Percentiles rank a stretch among this genome's conserved stretches.
These are phyloP conservation scores for Astrothelium subdiscretum DNA, from an alignment of 495 filamentous ascomycete genomes.

Conservation along the genomic window DNA sequence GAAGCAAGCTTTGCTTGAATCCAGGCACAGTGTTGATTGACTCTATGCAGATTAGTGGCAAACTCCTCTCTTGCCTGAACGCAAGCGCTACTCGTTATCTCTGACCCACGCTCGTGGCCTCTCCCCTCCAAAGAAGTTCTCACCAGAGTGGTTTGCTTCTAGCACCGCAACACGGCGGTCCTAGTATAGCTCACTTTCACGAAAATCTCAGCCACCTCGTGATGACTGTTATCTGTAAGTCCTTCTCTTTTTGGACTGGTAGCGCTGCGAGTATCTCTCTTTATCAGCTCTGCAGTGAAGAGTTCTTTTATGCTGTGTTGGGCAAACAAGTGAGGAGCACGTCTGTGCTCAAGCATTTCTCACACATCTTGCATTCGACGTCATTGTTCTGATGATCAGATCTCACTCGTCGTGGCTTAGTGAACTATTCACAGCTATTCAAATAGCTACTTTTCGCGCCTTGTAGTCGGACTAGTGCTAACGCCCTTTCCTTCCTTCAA, in stretches of 20 bases:
- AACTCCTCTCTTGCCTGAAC: not conserved
- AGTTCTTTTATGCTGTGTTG: not conserved
- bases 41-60: not conserved
- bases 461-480: not conserved
- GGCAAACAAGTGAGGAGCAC: not conserved
- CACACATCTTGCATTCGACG: not conserved
- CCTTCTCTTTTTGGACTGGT: not conserved
- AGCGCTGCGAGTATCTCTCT: not conserved
- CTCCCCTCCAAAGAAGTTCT: not conserved
- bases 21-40: not conserved
- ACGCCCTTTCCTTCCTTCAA: not conserved
- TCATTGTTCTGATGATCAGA: not conserved
- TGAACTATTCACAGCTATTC: not conserved
- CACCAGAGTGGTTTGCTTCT: not conserved
- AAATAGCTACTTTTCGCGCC: not conserved
- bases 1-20: not conserved
- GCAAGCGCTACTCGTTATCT: not conserved
- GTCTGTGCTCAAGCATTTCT: not conserved
- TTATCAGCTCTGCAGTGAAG: not conserved
- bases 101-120: not conserved
- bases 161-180: not conserved
- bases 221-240: conserved; percentile 2
- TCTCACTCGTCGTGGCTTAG: not conserved
- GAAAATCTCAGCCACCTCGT: not conserved
- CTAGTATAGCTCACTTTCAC: not conserved